Conservation (phyloP, 2,329 filamentous ascomycete genomes). For the Fusarium nygamai region DNA sequence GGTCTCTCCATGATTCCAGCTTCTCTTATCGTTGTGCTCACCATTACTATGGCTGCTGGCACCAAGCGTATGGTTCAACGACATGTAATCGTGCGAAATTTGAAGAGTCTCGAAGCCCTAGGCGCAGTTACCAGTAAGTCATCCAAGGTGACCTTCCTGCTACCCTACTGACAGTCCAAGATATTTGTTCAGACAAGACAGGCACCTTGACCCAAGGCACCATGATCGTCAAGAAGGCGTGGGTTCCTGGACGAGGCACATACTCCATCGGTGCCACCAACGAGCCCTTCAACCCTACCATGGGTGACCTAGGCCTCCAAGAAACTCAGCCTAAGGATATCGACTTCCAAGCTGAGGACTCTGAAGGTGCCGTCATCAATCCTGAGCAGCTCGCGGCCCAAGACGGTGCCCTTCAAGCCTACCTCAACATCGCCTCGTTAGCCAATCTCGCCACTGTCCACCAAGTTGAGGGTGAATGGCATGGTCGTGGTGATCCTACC, state of each 20-base stretch:
- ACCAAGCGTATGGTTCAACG: constrained; percentile 63
- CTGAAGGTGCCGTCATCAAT: constrained; percentile 43
- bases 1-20: constrained; percentile 62
- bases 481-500: constrained; percentile 69
- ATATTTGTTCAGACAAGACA: constrained; percentile 68
- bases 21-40: constrained; percentile 62
- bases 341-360: constrained; percentile 39
- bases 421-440: constrained; percentile 70
- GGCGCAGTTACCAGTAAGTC: constrained; percentile 60
- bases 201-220: constrained; percentile 64
- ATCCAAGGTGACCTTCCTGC: too few species aligned
- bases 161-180: constrained; percentile 30
- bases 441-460: constrained; percentile 73
- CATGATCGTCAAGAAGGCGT: constrained; percentile 64
- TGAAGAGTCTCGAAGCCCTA: constrained; percentile 65
- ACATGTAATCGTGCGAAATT: constrained; percentile 62
- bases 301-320: constrained; percentile 57
- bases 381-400: constrained; percentile 49
- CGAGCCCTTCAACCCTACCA: constrained; percentile 67
- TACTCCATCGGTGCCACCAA: constrained; percentile 59
- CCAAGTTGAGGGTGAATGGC: constrained; percentile 64
- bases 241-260: constrained; percentile 59
- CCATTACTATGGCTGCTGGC: constrained; percentile 67
- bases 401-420: constrained; percentile 61
- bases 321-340: constrained; percentile 50